A percentile compares a stretch with the other conserved stretches of the same genome.
Evolutionary conservation across 2,329 filamentous ascomycete genomes (phyloP).

Genomic region (Cordyceps pruinosa): DNA sequence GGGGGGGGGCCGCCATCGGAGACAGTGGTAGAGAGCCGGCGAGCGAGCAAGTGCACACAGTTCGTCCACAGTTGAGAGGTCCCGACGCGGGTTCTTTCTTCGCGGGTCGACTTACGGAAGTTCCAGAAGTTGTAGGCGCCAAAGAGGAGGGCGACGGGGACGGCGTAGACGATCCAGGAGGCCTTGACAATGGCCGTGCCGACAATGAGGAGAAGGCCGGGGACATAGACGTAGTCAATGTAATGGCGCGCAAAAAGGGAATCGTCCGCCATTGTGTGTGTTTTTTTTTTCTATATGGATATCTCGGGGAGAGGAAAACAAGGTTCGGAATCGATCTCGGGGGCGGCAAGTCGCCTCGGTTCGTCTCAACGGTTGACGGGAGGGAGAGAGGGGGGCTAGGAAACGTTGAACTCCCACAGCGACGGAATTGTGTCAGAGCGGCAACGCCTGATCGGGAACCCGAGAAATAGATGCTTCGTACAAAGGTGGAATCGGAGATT

Average conservation of each 20-base stretch:
- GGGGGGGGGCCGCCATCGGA: neutral
- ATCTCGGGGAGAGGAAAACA: neutral
- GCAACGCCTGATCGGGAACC: too few species aligned
- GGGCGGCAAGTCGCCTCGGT: neutral
- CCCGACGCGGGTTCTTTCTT: neutral
- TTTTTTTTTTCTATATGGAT: neutral
- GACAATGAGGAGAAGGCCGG: constrained; percentile 68
- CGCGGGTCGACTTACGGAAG: constrained; percentile 51
- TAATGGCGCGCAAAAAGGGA: constrained; percentile 49
- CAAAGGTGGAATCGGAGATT: neutral
- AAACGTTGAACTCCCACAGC: too few species aligned
- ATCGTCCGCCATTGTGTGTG: constrained; percentile 22
- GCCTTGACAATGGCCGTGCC: constrained; percentile 72
- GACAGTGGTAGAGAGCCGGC: too few species aligned
- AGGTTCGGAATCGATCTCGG: neutral
- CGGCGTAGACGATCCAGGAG: constrained; percentile 68
- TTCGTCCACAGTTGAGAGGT: neutral
- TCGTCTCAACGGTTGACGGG: neutral
- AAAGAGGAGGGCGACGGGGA: constrained; percentile 57
- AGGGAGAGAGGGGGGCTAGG: neutral
- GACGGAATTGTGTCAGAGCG: too few species aligned
- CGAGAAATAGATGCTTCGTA: neutral
- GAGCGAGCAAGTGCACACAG: neutral
- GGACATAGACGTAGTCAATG: constrained; percentile 76
- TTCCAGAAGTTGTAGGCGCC: constrained; percentile 65